These are phyloP conservation scores for Chlorokybus atmophyticus DNA, from an alignment of 139 green algal genomes.

Conservation along the genomic window DNA sequence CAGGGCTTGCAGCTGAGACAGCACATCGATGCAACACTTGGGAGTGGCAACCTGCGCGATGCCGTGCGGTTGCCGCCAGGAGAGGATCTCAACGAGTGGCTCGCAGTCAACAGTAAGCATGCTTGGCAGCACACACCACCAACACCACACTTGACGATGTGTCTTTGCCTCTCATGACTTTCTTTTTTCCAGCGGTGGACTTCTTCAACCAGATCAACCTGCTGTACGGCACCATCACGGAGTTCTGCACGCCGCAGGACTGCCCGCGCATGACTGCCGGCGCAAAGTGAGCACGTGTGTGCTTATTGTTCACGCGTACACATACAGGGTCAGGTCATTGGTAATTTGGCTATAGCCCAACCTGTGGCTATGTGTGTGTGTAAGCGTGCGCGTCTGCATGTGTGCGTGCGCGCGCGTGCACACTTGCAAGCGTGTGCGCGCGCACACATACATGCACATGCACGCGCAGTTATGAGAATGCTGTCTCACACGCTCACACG, in stretches of 20 bases:
- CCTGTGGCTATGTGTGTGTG: too few relatives aligned
- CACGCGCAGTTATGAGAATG: too few relatives aligned
- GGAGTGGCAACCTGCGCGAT: conserved; percentile 32
- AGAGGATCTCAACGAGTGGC: conserved; percentile 82
- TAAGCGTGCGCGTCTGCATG: too few relatives aligned
- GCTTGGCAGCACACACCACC: too few relatives aligned
- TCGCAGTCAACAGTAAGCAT: conserved; percentile 66
- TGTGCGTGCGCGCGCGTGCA: too few relatives aligned
- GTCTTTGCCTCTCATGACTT: too few relatives aligned
- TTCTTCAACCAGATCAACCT: conserved; percentile 96
- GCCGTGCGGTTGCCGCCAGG: conserved; percentile 35
- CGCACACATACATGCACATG: too few relatives aligned
- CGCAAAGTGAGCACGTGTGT: conserved; percentile 41
- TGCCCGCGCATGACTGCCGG: conserved; percentile 92
- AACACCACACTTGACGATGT: too few relatives aligned
- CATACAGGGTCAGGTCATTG: too few relatives aligned
- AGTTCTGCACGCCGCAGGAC: conserved; percentile 76
- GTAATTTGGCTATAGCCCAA: too few relatives aligned
- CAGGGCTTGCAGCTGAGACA: conserved; percentile 22
- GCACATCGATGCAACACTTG: conserved; percentile 38
- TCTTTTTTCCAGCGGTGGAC: conserved; percentile 46
- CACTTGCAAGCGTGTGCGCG: too few relatives aligned
- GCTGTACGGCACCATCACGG: conserved; percentile 78
- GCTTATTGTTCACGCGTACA: neutral
- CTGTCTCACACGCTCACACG: too few relatives aligned